Evolutionary conservation across 345 rosid species (phyloP).

Genomic region (Bruguiera sexangula): DNA sequence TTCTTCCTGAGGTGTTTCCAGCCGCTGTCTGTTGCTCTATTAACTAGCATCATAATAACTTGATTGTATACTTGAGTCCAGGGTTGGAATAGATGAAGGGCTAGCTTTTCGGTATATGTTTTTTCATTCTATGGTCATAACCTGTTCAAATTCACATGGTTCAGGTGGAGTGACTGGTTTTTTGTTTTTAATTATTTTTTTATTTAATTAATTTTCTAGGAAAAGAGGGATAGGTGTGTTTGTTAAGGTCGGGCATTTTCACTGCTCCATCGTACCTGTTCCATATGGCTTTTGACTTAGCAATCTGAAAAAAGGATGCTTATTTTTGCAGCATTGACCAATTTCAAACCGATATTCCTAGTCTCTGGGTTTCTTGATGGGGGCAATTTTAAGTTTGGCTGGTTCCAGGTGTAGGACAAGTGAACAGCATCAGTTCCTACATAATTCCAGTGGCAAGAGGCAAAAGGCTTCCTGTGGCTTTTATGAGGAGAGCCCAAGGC

Average conservation of each 20-base stretch:
- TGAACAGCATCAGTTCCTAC: conserved; percentile 25
- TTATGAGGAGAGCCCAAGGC: conserved; percentile 41
- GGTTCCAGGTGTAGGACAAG: conserved; percentile 26
- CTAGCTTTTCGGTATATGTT: too few relatives aligned
- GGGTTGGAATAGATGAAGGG: too few relatives aligned
- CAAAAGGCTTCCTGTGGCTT: conserved; percentile 26
- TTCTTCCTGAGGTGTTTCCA: not conserved
- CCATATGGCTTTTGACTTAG: not conserved
- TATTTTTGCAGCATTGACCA: conserved; percentile 11
- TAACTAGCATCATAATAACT: too few relatives aligned
- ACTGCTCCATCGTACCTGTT: not conserved
- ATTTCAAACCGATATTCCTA: conserved; percentile 4
- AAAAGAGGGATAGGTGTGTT: not conserved
- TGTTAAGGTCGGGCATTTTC: not conserved
- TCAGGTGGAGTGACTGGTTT: not conserved
- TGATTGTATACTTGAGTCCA: too few relatives aligned
- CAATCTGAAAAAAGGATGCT: not conserved
- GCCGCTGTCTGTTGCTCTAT: not conserved
- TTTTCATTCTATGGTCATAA: too few relatives aligned
- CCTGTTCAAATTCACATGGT: not conserved
- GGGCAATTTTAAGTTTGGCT: conserved; percentile 47
- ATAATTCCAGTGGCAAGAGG: conserved; percentile 43
- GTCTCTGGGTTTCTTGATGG: conserved; percentile 30
- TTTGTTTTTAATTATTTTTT: not conserved
- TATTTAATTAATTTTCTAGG: too few relatives aligned